These are phyloP conservation scores for Amauroascus verrucosus DNA, from an alignment of 2,329 filamentous ascomycete genomes.

Conservation along the genomic window DNA sequence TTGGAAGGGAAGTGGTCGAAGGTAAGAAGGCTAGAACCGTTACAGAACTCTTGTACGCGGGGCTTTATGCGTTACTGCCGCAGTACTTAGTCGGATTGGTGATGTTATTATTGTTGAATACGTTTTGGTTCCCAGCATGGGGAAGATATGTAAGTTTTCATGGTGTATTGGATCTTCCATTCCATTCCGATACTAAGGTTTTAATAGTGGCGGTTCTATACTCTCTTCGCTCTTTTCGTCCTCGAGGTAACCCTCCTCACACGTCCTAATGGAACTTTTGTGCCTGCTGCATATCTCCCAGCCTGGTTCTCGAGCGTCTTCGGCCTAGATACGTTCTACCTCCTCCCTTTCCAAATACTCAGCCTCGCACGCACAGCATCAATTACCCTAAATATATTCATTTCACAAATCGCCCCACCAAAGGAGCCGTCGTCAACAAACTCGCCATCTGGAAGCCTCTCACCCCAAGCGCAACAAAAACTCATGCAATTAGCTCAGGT, in stretches of 20 bases:
- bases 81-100: constrained; percentile 33
- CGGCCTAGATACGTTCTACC: constrained; percentile 39
- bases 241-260: constrained; percentile 51
- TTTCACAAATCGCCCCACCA: constrained; percentile 68
- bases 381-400: constrained; percentile 71
- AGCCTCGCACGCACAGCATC: constrained; percentile 63
- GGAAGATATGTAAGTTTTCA: constrained; percentile 36
- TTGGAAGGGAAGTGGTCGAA: constrained; percentile 60
- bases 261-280: constrained; percentile 37
- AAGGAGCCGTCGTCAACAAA: constrained; percentile 38
- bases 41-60: constrained; percentile 61
- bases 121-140: constrained; percentile 34
- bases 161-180: no score
- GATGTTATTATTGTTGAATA: constrained; percentile 30
- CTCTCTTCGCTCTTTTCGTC: constrained; percentile 44
- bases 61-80: constrained; percentile 41
- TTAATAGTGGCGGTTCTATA: constrained; percentile 42
- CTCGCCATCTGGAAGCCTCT: constrained; percentile 28
- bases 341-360: constrained; percentile 75
- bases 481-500: constrained; percentile 57
- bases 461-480: constrained; percentile 48
- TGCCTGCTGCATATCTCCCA: constrained; percentile 28
- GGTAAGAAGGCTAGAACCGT: constrained; percentile 51
- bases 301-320: constrained; percentile 23
- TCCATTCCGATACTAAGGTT: constrained; percentile 18